phyloP scores from a whole-genome alignment of 2,329 filamentous ascomycete genomes.

The Fusarium aywerte region DNA sequence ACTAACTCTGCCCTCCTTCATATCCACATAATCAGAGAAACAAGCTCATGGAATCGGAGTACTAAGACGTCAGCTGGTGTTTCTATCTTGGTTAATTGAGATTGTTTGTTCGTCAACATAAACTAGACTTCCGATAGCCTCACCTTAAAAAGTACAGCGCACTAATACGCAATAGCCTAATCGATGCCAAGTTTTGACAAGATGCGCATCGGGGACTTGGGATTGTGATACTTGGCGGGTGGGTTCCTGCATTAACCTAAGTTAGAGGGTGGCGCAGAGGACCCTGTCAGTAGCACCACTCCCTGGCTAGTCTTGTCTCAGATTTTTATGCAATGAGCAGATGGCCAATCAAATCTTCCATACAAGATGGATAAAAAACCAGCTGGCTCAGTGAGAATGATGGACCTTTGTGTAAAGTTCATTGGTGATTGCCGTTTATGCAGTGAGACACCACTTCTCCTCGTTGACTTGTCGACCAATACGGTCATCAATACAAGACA shows the following conservation, averaged over 20 bases:
- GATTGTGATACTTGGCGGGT: slow-evolving; percentile 10
- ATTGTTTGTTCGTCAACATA: slow-evolving; percentile 23
- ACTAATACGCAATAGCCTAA: slow-evolving; percentile 12
- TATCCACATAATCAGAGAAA: slow-evolving; percentile 18
- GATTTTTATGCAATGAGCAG: slow-evolving; percentile 32
- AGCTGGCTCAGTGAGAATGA: slow-evolving; percentile 11
- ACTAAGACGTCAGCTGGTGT: slow-evolving; percentile 10
- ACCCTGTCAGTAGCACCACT: slow-evolving; percentile 2
- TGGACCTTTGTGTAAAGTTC: background rate
- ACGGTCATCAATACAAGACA: background rate
- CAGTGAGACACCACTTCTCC: background rate
- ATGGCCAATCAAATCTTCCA: slow-evolving; percentile 27
- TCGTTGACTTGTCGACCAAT: background rate
- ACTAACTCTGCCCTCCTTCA: slow-evolving; percentile 14
- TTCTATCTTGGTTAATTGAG: slow-evolving; percentile 17
- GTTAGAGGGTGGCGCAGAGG: slow-evolving; percentile 19
- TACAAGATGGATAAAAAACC: slow-evolving; percentile 10
- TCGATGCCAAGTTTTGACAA: slow-evolving; percentile 35
- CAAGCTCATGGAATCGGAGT: slow-evolving; percentile 27
- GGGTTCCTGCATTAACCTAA: slow-evolving; percentile 45
- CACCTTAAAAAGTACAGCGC: background rate
- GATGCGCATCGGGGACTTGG: slow-evolving; percentile 12
- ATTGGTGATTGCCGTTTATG: slow-evolving; percentile 18
- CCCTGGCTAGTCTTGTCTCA: slow-evolving; percentile 26
- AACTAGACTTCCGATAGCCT: slow-evolving; percentile 18